Base-by-base conservation (phyloP, 2,329 filamentous ascomycete species). In the Fulvia fulva region DNA sequence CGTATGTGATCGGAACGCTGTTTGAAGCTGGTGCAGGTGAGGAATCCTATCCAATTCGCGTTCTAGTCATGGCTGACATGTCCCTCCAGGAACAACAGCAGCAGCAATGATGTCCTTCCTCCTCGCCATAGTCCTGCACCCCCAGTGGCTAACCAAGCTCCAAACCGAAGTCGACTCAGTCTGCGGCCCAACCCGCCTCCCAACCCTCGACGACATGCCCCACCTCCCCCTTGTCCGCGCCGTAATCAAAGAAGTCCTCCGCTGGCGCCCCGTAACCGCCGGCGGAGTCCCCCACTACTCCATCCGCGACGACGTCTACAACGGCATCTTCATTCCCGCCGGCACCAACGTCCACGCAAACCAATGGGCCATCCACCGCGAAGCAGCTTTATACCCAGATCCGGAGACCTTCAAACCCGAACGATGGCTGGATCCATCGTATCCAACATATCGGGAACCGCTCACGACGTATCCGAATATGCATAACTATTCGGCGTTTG, bases 221-320 rank as follows among this genome's bases (percentile, higher is more conserved):
- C 70, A 77, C 16, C 70, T 85, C 21, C 82, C 83, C 0, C 81
- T 75, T 0, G 76, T 84, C 9, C 74, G 82, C 16, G 82, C 82
- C 1, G 81, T 81, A 44, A 71, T 85, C 25, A 83, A 85, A 69
- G 83, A 86, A 70, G 81, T 80, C 14, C 68, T 83, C n/a, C 74
- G 83, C 46, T 85, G 82, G 82, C 75, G 81, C 52, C 83, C 82
- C 2, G 78, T 81, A 34, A 80, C 83, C 4, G 81, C 82, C 7
- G 63, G 61, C 47, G 59, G 59, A 1, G 44, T 61, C 14, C 56
- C 59, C 3, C 59, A 61, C 47, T 43, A 73, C 46, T 76, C 80
- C 14, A 73, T 80, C 1, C 69, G 79, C 49, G 83, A 86, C 51
- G 83, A 86, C 56, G 73, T 78, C 11, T 86, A 85, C 65, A 86